Percentiles rank a stretch among this genome's conserved stretches.
Conservation (phyloP, 345 rosid genomes). For the Hibiscus tridactylites region DNA sequence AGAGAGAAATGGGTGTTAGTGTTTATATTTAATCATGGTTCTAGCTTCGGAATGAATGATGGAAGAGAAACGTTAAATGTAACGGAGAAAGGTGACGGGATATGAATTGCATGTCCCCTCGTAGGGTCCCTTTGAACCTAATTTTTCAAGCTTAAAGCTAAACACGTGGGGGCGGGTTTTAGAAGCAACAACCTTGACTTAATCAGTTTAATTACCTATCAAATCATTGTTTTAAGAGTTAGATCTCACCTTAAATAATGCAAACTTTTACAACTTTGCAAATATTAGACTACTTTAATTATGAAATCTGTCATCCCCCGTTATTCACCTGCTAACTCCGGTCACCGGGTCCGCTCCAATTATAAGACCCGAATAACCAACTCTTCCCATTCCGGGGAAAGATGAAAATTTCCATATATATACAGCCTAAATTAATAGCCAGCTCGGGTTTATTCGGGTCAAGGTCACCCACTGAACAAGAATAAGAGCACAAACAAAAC, state of each 20-base stretch:
- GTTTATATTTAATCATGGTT: slow-evolving; percentile 5
- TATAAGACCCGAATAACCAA: too few relatives aligned
- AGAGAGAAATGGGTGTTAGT: too few relatives aligned
- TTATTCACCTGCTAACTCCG: too few relatives aligned
- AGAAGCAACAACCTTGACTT: slow-evolving; percentile 11
- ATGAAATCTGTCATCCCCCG: too few relatives aligned
- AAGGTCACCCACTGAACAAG: neutral
- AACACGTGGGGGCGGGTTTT: neutral
- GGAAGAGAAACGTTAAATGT: slow-evolving; percentile 8
- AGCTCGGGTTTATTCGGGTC: neutral
- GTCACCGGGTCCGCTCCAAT: too few relatives aligned
- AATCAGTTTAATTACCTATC: neutral
- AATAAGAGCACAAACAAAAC: neutral
- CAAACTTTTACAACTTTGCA: neutral
- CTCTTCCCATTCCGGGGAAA: too few relatives aligned
- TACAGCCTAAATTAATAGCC: neutral
- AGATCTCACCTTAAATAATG: neutral
- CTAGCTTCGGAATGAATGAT: neutral
- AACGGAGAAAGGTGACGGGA: slow-evolving; percentile 12
- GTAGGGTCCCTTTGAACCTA: slow-evolving; percentile 14
- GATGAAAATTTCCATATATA: too few relatives aligned
- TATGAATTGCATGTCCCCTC: slow-evolving; percentile 5
- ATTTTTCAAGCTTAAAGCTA: neutral
- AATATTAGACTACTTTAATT: too few relatives aligned
- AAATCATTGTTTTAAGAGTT: neutral